Conservation (phyloP, 768 basidiomycete species). For the Suillus americanus region DNA sequence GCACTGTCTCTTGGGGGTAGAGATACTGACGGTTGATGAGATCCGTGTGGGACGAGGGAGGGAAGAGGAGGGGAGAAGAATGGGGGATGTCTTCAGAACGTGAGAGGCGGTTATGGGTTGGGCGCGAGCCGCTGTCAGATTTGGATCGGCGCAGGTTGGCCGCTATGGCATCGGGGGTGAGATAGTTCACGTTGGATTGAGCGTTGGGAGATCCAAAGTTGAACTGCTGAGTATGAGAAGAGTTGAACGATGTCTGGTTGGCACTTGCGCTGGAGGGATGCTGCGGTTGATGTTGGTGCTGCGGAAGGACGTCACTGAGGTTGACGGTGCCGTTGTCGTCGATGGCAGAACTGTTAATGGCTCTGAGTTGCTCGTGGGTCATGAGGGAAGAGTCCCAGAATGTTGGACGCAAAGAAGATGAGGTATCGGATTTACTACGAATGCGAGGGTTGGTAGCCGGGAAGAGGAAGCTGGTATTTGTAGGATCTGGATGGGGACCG, state of each 20-base stretch:
- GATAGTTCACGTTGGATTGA: constrained; percentile 41
- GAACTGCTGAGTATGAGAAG: constrained; percentile 29
- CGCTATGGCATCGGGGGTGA: constrained; percentile 32
- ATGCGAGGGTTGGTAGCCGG: constrained; percentile 41
- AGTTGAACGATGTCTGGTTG: constrained; percentile 29
- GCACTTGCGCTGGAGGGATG: constrained; percentile 24
- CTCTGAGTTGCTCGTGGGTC: constrained; percentile 35
- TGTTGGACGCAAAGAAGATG: constrained; percentile 47
- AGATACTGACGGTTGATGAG: constrained; percentile 45
- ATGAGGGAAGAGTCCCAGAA: constrained; percentile 47
- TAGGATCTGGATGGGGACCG: constrained; percentile 33
- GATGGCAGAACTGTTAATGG: constrained; percentile 36
- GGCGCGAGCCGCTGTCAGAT: constrained; percentile 43
- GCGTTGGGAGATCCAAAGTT: constrained; percentile 29
- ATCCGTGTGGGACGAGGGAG: constrained; percentile 40
- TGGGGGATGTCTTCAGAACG: constrained; percentile 63
- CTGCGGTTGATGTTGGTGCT: constrained; percentile 28
- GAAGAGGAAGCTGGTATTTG: constrained; percentile 38
- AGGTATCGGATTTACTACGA: constrained; percentile 62
- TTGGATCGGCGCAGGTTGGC: constrained; percentile 47
- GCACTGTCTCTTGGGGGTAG: constrained; percentile 38
- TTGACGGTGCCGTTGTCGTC: constrained; percentile 35
- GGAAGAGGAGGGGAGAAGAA: constrained; percentile 28
- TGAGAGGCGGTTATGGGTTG: constrained; percentile 49
- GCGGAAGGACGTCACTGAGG: constrained; percentile 29